Conservation (phyloP, 495 filamentous ascomycete genomes). For the Penicillium antarcticum region DNA sequence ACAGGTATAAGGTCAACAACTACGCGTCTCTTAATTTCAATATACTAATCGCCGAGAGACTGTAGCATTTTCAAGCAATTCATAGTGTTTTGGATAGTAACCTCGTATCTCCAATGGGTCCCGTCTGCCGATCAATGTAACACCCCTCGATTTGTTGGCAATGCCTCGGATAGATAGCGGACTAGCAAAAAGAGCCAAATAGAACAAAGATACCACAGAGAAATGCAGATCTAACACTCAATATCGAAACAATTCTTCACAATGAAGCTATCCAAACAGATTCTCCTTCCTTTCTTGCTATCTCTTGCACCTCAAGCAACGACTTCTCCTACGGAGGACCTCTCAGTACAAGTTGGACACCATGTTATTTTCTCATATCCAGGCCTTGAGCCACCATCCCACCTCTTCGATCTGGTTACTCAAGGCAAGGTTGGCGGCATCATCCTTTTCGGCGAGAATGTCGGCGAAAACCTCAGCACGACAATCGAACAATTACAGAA, state of each 20-base stretch:
- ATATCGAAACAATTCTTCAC: not conserved
- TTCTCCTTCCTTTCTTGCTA: constrained; percentile 1
- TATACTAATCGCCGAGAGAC: not conserved
- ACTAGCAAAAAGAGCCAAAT: not conserved
- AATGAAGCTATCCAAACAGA: constrained; percentile 6
- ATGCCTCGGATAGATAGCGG: no score
- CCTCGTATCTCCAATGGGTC: not conserved
- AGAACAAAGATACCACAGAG: not conserved
- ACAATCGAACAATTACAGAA: constrained; percentile 21
- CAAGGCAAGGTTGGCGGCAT: constrained; percentile 33
- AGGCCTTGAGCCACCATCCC: constrained; percentile 20
- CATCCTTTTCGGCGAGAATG: constrained; percentile 35
- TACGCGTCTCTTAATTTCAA: not conserved
- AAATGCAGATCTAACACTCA: not conserved
- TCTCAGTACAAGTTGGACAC: constrained; percentile 17
- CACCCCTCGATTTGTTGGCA: not conserved
- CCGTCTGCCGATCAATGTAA: constrained; percentile 16
- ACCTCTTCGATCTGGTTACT: constrained; percentile 25
- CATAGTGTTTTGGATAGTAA: not conserved
- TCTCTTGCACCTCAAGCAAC: not conserved
- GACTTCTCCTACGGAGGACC: not conserved
- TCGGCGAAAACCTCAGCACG: constrained; percentile 18
- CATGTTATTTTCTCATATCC: constrained; percentile 39
- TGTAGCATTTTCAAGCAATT: not conserved
- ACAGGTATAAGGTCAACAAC: no score